A percentile compares a stretch with the other conserved stretches of the same genome.
Evolutionary conservation across 2,329 filamentous ascomycete genomes (phyloP).

Genomic region (Furcasterigmium sp.): DNA sequence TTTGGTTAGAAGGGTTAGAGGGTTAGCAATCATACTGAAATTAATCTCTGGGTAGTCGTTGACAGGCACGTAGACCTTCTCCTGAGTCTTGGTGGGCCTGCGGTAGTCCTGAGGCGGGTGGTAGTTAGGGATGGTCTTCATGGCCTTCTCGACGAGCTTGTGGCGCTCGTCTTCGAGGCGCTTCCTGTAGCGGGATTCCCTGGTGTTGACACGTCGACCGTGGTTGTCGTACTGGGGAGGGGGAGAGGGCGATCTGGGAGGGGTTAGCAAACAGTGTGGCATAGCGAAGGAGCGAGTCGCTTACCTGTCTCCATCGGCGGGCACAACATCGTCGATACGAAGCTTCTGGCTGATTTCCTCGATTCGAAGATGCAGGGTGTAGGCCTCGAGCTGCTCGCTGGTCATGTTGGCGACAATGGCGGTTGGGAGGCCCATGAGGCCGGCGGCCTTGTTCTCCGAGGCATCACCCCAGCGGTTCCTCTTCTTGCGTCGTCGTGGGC

Average conservation of each 20-base stretch:
- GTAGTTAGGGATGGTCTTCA: conserved; percentile 99
- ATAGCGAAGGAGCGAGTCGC: conserved; percentile 23
- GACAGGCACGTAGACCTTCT: conserved; percentile 99
- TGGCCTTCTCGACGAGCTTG: conserved; percentile 97
- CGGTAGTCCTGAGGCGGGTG: conserved; percentile 98
- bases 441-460: conserved; percentile 96
- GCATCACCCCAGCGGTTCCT: conserved; percentile 97
- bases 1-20: conserved; percentile 75
- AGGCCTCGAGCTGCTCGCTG: conserved; percentile 94
- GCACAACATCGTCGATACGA: conserved; percentile 97
- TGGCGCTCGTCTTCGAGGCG: conserved; percentile 97
- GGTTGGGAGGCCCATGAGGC: conserved; percentile 93
- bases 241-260: conserved; percentile 80
- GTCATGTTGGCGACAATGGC: conserved; percentile 98
- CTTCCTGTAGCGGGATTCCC: conserved; percentile 98
- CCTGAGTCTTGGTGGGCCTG: conserved; percentile 98
- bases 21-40: conserved; percentile 99
- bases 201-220: conserved; percentile 97
- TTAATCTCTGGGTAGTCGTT: conserved; percentile 99
- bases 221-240: conserved; percentile 98
- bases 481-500: conserved; percentile 89
- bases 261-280: conserved; percentile 12
- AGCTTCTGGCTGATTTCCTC: conserved; percentile 99
- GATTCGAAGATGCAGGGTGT: conserved; percentile 92
- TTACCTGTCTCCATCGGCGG: conserved; percentile 91